These are phyloP conservation scores for Komagataea norvegica DNA, from an alignment of 1,139 yeast species.

Conservation along the genomic window DNA sequence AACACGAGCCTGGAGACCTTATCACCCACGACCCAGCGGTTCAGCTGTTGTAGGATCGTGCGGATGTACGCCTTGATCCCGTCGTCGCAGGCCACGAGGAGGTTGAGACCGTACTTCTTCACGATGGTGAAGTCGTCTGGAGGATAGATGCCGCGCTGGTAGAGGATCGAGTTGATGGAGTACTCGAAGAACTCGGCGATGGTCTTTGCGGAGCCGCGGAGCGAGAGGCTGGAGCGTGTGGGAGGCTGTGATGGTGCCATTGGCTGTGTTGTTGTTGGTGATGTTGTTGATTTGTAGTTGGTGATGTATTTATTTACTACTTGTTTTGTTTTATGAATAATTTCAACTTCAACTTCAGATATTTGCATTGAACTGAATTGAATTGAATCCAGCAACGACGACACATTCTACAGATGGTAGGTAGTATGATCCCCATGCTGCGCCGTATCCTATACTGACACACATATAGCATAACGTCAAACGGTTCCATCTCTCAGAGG, in stretches of 20 bases:
- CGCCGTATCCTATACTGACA: background rate
- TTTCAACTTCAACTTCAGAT: background rate
- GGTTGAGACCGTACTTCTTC: constrained; percentile 73
- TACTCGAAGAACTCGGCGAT: constrained; percentile 84
- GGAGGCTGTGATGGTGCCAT: constrained; percentile 24
- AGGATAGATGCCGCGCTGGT: constrained; percentile 89
- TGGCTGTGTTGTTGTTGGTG: constrained; percentile 10
- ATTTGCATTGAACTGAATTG: too few relatives aligned
- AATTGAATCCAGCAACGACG: too few relatives aligned
- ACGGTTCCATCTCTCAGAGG: constrained; percentile 52
- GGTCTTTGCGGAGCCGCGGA: constrained; percentile 72
- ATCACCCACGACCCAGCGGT: constrained; percentile 74
- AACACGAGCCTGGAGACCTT: constrained; percentile 66
- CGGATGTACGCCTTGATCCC: constrained; percentile 70
- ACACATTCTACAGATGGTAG: too few relatives aligned
- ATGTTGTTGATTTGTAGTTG: background rate
- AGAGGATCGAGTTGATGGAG: constrained; percentile 73
- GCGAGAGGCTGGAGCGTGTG: constrained; percentile 49
- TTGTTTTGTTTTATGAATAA: constrained; percentile 2
- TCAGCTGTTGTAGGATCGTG: constrained; percentile 68
- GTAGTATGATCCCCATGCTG: background rate
- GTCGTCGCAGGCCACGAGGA: constrained; percentile 70
- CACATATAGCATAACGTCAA: constrained; percentile 63
- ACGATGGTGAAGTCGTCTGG: constrained; percentile 80
- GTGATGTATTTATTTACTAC: background rate